phyloP scores from a whole-genome alignment of 129 eudicot genomes.

The Centaurea solstitialis region DNA sequence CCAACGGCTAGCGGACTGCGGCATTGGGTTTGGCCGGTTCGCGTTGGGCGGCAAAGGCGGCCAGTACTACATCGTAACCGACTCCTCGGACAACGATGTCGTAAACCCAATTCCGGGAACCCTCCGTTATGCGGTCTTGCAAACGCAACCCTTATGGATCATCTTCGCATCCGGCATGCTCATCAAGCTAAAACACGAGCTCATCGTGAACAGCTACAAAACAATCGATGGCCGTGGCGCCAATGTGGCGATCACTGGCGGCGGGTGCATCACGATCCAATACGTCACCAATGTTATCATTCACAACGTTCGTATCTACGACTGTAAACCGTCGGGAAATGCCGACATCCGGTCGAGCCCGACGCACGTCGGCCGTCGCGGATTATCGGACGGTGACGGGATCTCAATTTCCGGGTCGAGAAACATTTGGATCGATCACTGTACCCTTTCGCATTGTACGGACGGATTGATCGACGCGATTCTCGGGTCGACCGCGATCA shows the following conservation, averaged over 20 bases:
- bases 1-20: slow-evolving; percentile 58
- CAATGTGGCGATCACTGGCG: slow-evolving; percentile 58
- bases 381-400: slow-evolving; percentile 64
- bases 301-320: slow-evolving; percentile 45
- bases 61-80: slow-evolving; percentile 48
- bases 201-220: slow-evolving; percentile 53
- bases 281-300: slow-evolving; percentile 56
- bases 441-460: slow-evolving; percentile 54
- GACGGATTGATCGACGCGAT: slow-evolving; percentile 69
- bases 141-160: slow-evolving; percentile 65
- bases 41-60: slow-evolving; percentile 65
- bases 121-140: slow-evolving; percentile 62
- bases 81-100: slow-evolving; percentile 49
- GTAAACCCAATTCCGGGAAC: slow-evolving; percentile 63
- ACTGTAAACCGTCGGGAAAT: slow-evolving; percentile 56
- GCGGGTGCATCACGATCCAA: slow-evolving; percentile 61
- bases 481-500: slow-evolving; percentile 60
- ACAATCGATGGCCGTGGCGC: slow-evolving; percentile 71
- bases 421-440: slow-evolving; percentile 70
- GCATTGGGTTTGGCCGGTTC: slow-evolving; percentile 57
- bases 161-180: slow-evolving; percentile 54
- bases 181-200: slow-evolving; percentile 56
- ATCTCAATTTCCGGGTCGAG: slow-evolving; percentile 62
- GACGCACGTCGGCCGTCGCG: slow-evolving; percentile 53
- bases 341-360: slow-evolving; percentile 56